Base-by-base conservation (phyloP, 768 basidiomycete genomes). In the Tremella fuciformis region DNA sequence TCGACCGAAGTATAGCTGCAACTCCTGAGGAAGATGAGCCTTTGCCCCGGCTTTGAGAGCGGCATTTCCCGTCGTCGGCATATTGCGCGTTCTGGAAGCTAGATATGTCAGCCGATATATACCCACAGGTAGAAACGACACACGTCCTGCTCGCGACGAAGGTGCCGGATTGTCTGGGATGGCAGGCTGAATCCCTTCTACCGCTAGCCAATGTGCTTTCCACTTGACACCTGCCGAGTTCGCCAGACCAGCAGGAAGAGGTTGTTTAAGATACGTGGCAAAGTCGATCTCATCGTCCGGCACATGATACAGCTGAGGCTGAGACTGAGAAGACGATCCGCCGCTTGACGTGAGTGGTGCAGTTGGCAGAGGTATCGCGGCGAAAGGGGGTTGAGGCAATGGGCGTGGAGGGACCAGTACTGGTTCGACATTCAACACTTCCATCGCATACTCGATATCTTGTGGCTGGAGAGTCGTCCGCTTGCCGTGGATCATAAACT, bases 271-370 rank as follows among this genome's bases (percentile, higher is more conserved):
- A 9, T 92, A 85, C 53, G 86, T 89, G 72, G 93, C 89, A 68
- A 99, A 91, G 78, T 98, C 96, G 49, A 99, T 87, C 77, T 98
- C 96, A 66, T 97, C 92, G 73, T 99, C 96, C 60, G 96, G 91
- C 16, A 94, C 85, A 69, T 91, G 91, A 79, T 91, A 97, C 2
- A 98, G 51, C 18, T 18, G 19, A 22, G 72, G 66, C 47, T 62
- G 70, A 0, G 66, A 64, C 6, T 65, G 26, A 4, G 62, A 38
- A 29, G 47, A 26, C 8, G 69, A 53, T 4, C 29, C 29, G 29
- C 29, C 29, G 4, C 29, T 11, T 11, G 29, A 34, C 11, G 29
- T 34, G 6, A 11, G 4, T 11, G 29, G 29, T 0, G 62, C 42
- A 1, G 65, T 59, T 13, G 69, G 63, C 38, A 68, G 52, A 21